phyloP scores from a whole-genome alignment of 768 basidiomycete species.

The Phlebiopsis flavidoalba region DNA sequence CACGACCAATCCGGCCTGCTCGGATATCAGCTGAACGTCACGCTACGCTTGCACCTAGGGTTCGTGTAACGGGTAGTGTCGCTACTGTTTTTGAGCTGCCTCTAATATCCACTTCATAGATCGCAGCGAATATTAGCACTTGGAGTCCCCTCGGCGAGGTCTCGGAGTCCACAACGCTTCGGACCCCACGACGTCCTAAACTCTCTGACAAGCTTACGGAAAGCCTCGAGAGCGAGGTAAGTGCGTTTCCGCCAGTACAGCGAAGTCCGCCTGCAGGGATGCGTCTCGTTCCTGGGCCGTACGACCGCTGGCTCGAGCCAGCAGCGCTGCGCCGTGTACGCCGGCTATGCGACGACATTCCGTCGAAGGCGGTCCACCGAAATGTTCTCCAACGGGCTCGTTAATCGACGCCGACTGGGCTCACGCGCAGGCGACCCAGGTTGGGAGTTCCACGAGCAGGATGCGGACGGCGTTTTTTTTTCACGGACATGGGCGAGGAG shows the following conservation, averaged over 20 bases:
- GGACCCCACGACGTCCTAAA: slow-evolving; percentile 24
- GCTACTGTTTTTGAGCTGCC: slow-evolving; percentile 7
- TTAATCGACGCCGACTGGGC: slow-evolving; percentile 25
- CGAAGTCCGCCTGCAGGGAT: slow-evolving; percentile 19
- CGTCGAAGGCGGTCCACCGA: slow-evolving; percentile 44
- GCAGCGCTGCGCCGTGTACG: slow-evolving; percentile 27
- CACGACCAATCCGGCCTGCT: slow-evolving; percentile 37
- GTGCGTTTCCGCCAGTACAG: neutral
- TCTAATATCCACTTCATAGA: slow-evolving; percentile 28
- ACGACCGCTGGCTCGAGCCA: slow-evolving; percentile 30
- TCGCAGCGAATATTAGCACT: slow-evolving; percentile 40
- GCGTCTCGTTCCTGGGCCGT: slow-evolving; percentile 33
- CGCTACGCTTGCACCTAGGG: slow-evolving; percentile 47
- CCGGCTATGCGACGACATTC: slow-evolving; percentile 39
- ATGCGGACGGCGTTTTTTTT: neutral
- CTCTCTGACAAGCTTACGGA: slow-evolving; percentile 18
- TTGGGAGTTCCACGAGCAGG: slow-evolving; percentile 1
- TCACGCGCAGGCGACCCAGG: slow-evolving; percentile 1
- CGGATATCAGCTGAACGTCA: slow-evolving; percentile 50
- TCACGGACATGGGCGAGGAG: neutral
- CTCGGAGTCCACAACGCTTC: slow-evolving; percentile 38
- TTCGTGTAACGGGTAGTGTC: slow-evolving; percentile 23
- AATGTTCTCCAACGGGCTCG: slow-evolving; percentile 42
- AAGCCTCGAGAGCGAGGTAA: slow-evolving; percentile 7
- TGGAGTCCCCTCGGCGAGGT: slow-evolving; percentile 28